These are phyloP conservation scores for Aurinia saxatilis DNA, from an alignment of 345 rosid genomes.

Conservation along the genomic window DNA sequence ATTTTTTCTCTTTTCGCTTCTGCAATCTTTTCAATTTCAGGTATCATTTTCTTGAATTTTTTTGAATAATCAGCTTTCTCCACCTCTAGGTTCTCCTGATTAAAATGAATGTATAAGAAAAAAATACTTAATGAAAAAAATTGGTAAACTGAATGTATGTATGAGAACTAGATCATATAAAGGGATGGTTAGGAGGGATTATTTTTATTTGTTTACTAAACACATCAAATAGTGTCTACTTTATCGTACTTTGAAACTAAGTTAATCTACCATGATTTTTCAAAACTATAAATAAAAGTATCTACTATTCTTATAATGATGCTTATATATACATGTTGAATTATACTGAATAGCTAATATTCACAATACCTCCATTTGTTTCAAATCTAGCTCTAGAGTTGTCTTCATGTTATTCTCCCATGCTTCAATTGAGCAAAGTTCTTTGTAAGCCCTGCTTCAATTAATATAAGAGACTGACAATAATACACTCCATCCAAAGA, in stretches of 20 bases:
- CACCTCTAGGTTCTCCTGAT: conserved; percentile 53
- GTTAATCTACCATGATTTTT: not conserved
- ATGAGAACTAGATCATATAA: not conserved
- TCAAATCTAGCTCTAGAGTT: conserved; percentile 42
- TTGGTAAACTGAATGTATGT: not conserved
- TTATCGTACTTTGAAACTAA: not conserved
- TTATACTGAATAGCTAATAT: not conserved
- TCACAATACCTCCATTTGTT: conserved; percentile 44
- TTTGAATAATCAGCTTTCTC: conserved; percentile 53
- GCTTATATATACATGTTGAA: too few relatives aligned
- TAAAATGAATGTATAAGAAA: not conserved
- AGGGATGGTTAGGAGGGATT: too few relatives aligned
- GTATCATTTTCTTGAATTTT: conserved; percentile 47
- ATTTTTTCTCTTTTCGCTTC: conserved; percentile 57
- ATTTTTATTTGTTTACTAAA: too few relatives aligned
- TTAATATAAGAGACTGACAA: not conserved
- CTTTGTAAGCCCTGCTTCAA: conserved; percentile 48
- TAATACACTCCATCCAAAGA: too few relatives aligned
- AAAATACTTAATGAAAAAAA: not conserved
- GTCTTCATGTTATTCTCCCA: conserved; percentile 69
- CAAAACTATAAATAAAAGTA: too few relatives aligned
- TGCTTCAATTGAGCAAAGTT: conserved; percentile 37
- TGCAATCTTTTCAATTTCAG: conserved; percentile 49
- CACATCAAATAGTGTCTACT: not conserved
- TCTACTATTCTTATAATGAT: too few relatives aligned